Percentiles rank a stretch among this genome's conserved stretches.
These are phyloP conservation scores for Chaetomium tenue DNA, from an alignment of 495 filamentous ascomycete species.

Conservation along the genomic window DNA sequence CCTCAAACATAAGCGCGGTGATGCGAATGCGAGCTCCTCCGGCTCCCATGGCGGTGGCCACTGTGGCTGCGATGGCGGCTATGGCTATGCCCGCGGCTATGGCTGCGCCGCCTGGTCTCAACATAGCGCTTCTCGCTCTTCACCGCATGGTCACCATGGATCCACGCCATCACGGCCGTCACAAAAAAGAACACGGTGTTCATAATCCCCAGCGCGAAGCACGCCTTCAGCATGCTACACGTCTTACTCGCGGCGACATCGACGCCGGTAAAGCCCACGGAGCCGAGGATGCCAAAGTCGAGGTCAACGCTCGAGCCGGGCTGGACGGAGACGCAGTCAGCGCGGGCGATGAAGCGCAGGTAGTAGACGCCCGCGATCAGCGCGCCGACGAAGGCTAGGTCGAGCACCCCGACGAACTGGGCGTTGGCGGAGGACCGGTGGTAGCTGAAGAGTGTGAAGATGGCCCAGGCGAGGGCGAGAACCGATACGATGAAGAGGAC, in stretches of 20 bases:
- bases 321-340: constrained; percentile 62
- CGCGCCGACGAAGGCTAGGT: constrained; percentile 76
- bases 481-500: constrained; percentile 88
- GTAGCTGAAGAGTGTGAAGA: constrained; percentile 80
- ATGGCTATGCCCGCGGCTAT: background rate
- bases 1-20: constrained; percentile 22
- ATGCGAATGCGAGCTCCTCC: constrained; percentile 23
- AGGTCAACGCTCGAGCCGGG: constrained; percentile 46
- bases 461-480: constrained; percentile 72
- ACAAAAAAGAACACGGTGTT: constrained; percentile 78
- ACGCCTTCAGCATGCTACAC: constrained; percentile 85
- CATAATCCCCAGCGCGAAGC: constrained; percentile 85
- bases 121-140: constrained; percentile 21
- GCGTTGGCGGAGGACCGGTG: constrained; percentile 68
- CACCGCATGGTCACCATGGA: constrained; percentile 47
- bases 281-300: constrained; percentile 61
- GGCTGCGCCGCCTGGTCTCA: constrained; percentile 5
- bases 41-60: constrained; percentile 1
- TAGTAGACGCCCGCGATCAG: constrained; percentile 79
- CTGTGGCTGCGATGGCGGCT: constrained; percentile 16
- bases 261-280: constrained; percentile 43
- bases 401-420: constrained; percentile 72
- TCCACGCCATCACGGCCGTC: constrained; percentile 61
- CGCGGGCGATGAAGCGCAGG: constrained; percentile 64
- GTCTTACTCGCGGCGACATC: constrained; percentile 62